phyloP scores from a whole-genome alignment of 2,329 filamentous ascomycete species.

The Colletotrichum spinosum region DNA sequence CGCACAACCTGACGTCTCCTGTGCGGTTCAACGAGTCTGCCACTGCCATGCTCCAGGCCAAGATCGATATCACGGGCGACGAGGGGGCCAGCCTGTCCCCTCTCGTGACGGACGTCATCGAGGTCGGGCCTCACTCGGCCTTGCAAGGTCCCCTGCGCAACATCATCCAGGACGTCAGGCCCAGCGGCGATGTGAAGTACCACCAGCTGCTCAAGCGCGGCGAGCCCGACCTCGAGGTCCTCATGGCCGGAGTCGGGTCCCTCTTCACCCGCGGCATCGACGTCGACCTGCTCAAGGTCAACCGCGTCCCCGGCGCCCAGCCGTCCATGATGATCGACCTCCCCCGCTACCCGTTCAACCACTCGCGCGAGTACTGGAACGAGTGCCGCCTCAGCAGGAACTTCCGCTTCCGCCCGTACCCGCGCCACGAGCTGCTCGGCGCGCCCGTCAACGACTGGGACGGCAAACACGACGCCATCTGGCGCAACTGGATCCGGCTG shows the following conservation, averaged over 20 bases:
- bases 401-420: slow-evolving; percentile 24
- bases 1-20: slow-evolving; percentile 55
- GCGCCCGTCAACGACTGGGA: slow-evolving; percentile 36
- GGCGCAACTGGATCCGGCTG: slow-evolving; percentile 39
- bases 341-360: slow-evolving; percentile 38
- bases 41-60: too few species aligned
- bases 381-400: slow-evolving; percentile 28
- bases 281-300: slow-evolving; percentile 39
- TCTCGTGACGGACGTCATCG: too few species aligned
- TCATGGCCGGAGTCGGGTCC: too few species aligned
- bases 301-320: slow-evolving; percentile 49
- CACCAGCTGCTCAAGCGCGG: slow-evolving; percentile 5
- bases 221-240: background rate
- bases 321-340: slow-evolving; percentile 32
- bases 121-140: too few species aligned
- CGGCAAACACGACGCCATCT: slow-evolving; percentile 34
- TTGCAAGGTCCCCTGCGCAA: slow-evolving; percentile 22
- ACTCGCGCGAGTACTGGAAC: slow-evolving; percentile 24
- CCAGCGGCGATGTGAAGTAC: slow-evolving; percentile 41
- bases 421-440: slow-evolving; percentile 37
- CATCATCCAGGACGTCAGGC: slow-evolving; percentile 34
- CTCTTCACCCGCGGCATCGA: too few species aligned
- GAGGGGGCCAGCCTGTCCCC: too few species aligned
- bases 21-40: slow-evolving; percentile 53
- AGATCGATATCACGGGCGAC: too few species aligned